Evolutionary conservation across 2,329 filamentous ascomycete species (phyloP).

Genomic region (Elsinoe batatas): DNA sequence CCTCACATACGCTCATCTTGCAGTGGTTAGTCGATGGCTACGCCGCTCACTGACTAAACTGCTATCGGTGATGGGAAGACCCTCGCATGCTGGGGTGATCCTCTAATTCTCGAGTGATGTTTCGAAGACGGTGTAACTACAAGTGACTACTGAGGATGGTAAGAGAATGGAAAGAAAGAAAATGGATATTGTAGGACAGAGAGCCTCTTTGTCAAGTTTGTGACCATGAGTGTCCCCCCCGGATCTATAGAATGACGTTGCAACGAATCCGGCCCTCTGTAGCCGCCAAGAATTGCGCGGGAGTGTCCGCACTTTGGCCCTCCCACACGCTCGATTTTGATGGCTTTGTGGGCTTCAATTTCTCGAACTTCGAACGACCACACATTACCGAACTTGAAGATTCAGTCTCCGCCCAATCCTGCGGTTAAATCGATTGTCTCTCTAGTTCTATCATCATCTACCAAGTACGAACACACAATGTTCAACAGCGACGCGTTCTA

Average conservation of each 20-base stretch:
- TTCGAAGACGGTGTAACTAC: neutral
- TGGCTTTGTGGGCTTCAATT: conserved; percentile 1
- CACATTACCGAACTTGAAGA: conserved; percentile 68
- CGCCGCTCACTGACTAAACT: neutral
- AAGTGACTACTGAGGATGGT: neutral
- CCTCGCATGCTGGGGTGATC: neutral
- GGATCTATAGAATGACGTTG: conserved; percentile 15
- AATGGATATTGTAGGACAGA: neutral
- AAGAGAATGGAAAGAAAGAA: neutral
- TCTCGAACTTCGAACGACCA: conserved; percentile 17
- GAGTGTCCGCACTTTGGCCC: conserved; percentile 15
- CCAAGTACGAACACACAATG: neutral
- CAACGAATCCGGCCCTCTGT: conserved; percentile 11
- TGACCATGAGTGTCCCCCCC: neutral
- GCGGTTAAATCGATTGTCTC: conserved; percentile 99
- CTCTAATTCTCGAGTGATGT: neutral
- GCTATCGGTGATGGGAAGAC: neutral
- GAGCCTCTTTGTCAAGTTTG: neutral
- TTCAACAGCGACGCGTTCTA: conserved; percentile 10
- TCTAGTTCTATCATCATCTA: conserved; percentile 54
- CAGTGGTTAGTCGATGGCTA: neutral
- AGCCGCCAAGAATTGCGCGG: conserved; percentile 15
- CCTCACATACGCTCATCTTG: conserved; percentile 18
- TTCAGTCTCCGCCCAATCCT: conserved; percentile 90
- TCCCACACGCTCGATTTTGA: conserved; percentile 12